Evolutionary conservation across 306 rosid genomes (phyloP).

Genomic region (Delonix regia): DNA sequence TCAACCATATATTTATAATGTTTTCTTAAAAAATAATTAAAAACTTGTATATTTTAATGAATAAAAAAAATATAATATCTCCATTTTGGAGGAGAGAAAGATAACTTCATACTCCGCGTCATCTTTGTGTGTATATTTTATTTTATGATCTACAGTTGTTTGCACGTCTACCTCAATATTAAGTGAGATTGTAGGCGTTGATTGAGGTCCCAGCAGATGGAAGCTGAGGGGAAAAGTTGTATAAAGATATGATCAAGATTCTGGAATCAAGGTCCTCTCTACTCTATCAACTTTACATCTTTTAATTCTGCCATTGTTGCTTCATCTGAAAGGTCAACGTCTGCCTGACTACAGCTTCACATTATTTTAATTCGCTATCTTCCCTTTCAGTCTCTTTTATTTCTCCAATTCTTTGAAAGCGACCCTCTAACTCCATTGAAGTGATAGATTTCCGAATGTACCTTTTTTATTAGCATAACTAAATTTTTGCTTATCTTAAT

Average conservation of each 20-base stretch:
- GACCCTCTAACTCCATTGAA: too few species aligned
- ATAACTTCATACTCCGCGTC: too few species aligned
- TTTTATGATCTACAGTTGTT: neutral
- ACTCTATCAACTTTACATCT: too few species aligned
- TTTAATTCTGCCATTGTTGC: neutral
- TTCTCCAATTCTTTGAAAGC: neutral
- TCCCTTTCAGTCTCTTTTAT: neutral
- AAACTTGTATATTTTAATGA: too few species aligned
- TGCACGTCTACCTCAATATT: constrained; percentile 17
- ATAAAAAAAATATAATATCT: too few species aligned
- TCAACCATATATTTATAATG: too few species aligned
- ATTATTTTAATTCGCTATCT: neutral
- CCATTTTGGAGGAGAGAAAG: too few species aligned
- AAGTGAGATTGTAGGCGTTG: constrained; percentile 29
- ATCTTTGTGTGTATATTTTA: neutral
- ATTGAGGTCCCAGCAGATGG: constrained; percentile 6
- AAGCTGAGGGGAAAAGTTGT: too few species aligned
- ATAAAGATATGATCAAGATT: too few species aligned
- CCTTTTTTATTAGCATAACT: neutral
- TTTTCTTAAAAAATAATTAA: too few species aligned
- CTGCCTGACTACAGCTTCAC: neutral
- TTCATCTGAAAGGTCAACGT: neutral
- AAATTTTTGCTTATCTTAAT: too few species aligned
- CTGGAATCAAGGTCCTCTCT: too few species aligned
- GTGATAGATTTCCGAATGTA: neutral